Percentiles rank a stretch among this genome's conserved stretches.
Evolutionary conservation across 331 rosid genomes (phyloP).

Genomic region (Quercus tomentella): DNA sequence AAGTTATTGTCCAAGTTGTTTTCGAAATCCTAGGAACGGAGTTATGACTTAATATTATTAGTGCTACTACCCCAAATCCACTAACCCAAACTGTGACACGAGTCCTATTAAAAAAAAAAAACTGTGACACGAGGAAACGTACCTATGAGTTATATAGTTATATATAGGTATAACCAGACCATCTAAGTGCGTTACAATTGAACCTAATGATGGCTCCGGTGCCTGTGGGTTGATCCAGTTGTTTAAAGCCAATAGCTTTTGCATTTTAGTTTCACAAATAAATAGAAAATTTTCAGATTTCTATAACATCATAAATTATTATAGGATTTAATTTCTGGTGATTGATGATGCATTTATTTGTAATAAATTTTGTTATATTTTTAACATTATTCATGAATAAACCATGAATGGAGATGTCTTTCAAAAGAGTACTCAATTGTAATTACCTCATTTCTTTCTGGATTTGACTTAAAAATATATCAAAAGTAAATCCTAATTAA

Average conservation of each 20-base stretch:
- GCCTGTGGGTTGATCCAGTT: slow-evolving; percentile 17
- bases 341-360: too few species aligned
- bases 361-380: too few species aligned
- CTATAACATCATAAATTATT: background rate
- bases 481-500: too few species aligned
- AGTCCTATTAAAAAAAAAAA: background rate
- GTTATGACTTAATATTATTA: background rate
- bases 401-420: background rate
- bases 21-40: background rate
- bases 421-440: background rate
- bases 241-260: background rate
- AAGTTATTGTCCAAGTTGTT: slow-evolving; percentile 2
- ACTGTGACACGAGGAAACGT: background rate
- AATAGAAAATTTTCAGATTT: background rate
- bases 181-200: slow-evolving; percentile 54
- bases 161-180: too few species aligned
- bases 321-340: too few species aligned
- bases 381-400: too few species aligned
- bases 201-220: slow-evolving; percentile 39
- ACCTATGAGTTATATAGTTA: too few species aligned
- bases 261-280: background rate
- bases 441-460: background rate
- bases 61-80: slow-evolving; percentile 13
- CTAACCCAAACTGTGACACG: slow-evolving; percentile 7
- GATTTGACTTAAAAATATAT: slow-evolving; percentile 15